Evolutionary conservation across 2,329 filamentous ascomycete species (phyloP).

Genomic region (Colletotrichum spinosum): DNA sequence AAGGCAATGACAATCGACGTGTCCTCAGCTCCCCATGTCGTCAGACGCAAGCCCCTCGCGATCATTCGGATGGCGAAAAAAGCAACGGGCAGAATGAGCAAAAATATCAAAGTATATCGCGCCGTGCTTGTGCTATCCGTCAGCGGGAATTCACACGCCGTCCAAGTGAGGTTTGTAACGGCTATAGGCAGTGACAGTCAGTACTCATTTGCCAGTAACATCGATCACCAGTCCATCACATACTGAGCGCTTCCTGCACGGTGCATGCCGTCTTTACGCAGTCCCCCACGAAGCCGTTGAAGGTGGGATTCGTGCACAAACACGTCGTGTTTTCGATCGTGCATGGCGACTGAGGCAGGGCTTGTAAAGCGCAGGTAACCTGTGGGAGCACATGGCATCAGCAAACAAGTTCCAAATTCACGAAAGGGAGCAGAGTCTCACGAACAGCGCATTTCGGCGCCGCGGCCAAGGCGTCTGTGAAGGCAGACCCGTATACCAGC

Average conservation of each 20-base stretch:
- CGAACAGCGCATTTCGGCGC: conserved; percentile 1
- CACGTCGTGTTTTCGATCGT: conserved; percentile 43
- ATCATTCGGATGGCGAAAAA: conserved; percentile 17
- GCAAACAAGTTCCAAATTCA: too few species aligned
- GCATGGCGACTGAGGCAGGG: conserved; percentile 38
- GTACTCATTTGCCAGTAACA: neutral
- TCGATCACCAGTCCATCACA: neutral
- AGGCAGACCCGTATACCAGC: conserved; percentile 5
- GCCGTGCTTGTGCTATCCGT: neutral
- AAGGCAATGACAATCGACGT: conserved; percentile 6
- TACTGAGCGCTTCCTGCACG: conserved; percentile 47
- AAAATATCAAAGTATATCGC: conserved; percentile 2
- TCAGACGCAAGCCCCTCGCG: conserved; percentile 5
- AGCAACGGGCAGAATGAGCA: neutral
- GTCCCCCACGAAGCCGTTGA: conserved; percentile 41
- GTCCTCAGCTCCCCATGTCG: conserved; percentile 15
- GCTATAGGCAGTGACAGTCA: neutral
- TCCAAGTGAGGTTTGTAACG: conserved; percentile 5
- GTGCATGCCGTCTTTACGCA: conserved; percentile 45
- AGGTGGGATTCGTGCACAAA: conserved; percentile 44
- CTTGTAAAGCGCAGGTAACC: conserved; percentile 19
- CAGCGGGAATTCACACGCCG: conserved; percentile 1
- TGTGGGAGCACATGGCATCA: neutral
- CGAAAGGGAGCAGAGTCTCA: neutral
- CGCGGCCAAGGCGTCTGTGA: neutral